These are phyloP conservation scores for Aureobasidium pullulans DNA, from an alignment of 2,329 filamentous ascomycete species.

Conservation along the genomic window DNA sequence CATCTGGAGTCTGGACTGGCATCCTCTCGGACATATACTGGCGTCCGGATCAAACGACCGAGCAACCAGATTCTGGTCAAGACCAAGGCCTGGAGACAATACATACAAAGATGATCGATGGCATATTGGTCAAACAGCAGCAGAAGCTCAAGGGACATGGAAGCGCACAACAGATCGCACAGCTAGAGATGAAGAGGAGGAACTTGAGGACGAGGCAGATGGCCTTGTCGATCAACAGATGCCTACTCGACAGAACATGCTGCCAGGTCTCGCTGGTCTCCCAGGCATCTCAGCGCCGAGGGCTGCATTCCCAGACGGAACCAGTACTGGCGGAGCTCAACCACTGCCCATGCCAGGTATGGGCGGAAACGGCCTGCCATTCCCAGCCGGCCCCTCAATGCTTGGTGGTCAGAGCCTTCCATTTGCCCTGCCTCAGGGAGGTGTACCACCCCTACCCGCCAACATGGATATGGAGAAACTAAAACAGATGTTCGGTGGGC, in stretches of 20 bases:
- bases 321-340: constrained; percentile 37
- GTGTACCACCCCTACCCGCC: constrained; percentile 20
- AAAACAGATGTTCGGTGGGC: constrained; percentile 24
- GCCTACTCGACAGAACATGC: constrained; percentile 50
- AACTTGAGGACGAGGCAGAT: constrained; percentile 87
- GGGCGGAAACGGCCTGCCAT: constrained; percentile 18
- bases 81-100: constrained; percentile 79
- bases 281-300: constrained; percentile 31
- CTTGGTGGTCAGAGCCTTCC: constrained; percentile 18
- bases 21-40: constrained; percentile 89
- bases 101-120: constrained; percentile 83
- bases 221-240: constrained; percentile 87
- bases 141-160: constrained; percentile 92
- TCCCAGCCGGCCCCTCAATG: constrained; percentile 21
- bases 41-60: constrained; percentile 95
- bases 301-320: constrained; percentile 32
- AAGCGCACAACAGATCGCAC: constrained; percentile 88
- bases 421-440: constrained; percentile 18
- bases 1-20: constrained; percentile 98
- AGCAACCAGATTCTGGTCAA: constrained; percentile 94
- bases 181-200: constrained; percentile 83
- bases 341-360: constrained; percentile 17
- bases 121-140: constrained; percentile 88
- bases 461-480: constrained; percentile 28
- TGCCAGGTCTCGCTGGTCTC: constrained; percentile 61